A percentile compares a stretch with the other conserved stretches of the same genome.
Evolutionary conservation across 2,329 filamentous ascomycete species (phyloP).

Genomic region (Claviceps spartinae): DNA sequence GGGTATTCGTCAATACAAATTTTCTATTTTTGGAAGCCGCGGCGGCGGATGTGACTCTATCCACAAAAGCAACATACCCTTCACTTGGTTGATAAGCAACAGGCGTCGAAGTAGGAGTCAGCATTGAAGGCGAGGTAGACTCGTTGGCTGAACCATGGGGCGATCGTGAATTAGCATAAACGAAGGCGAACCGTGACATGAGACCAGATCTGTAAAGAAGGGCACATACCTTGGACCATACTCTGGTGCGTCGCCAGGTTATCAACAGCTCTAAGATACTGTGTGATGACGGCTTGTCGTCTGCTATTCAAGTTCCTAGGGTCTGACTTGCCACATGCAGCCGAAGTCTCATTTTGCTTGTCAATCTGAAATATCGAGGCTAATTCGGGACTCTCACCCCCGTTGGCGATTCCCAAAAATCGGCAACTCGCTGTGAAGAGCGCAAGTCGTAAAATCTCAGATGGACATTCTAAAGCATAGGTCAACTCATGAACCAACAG

Average conservation of each 20-base stretch:
- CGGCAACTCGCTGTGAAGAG: constrained; percentile 19
- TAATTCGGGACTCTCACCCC: neutral
- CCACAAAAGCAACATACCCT: neutral
- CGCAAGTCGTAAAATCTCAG: constrained; percentile 12
- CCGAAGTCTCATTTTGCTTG: neutral
- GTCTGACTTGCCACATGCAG: neutral
- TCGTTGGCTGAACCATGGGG: neutral
- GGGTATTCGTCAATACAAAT: neutral
- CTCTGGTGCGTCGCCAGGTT: neutral
- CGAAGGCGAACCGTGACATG: neutral
- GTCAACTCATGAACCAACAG: constrained; percentile 15
- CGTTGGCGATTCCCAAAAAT: constrained; percentile 8
- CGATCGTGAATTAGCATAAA: neutral
- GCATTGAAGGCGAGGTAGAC: neutral
- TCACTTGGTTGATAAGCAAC: neutral
- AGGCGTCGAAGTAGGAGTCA: neutral
- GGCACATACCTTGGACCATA: neutral
- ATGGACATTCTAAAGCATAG: constrained; percentile 13
- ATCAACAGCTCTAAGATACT: neutral
- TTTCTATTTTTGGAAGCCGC: neutral
- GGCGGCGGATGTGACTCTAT: neutral
- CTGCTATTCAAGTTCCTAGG: neutral
- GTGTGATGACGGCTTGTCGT: neutral
- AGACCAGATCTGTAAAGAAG: neutral
- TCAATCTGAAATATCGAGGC: neutral